These are phyloP conservation scores for Allium fistulosum DNA, from an alignment of 106 monocot species.

Conservation along the genomic window DNA sequence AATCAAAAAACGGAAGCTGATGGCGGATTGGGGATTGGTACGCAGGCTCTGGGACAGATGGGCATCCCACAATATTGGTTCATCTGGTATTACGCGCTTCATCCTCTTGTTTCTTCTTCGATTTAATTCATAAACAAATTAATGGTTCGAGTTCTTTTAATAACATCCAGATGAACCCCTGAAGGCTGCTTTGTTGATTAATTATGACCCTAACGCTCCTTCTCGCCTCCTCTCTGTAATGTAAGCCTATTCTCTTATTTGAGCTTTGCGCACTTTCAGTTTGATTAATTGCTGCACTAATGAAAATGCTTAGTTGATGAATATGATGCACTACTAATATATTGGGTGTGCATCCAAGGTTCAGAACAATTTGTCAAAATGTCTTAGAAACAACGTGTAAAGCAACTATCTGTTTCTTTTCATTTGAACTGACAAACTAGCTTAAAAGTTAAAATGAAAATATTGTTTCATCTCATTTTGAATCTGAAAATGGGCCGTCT, in stretches of 20 bases:
- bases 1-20: background rate
- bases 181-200: constrained; percentile 58
- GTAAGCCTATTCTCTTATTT: constrained; percentile 14
- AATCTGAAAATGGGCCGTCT: too few relatives aligned
- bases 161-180: constrained; percentile 50
- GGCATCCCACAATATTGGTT: constrained; percentile 45
- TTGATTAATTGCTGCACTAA: constrained; percentile 7
- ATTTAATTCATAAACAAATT: background rate
- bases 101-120: background rate
- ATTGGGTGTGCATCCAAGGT: too few relatives aligned
- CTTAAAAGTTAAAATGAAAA: background rate
- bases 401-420: too few relatives aligned
- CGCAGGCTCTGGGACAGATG: constrained; percentile 75
- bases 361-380: too few relatives aligned
- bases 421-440: background rate
- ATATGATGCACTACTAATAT: background rate
- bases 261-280: background rate
- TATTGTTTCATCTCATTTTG: background rate
- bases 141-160: background rate
- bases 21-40: constrained; percentile 49
- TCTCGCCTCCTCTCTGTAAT: constrained; percentile 68
- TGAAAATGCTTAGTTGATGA: background rate
- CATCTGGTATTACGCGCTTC: constrained; percentile 19
- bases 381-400: too few relatives aligned
- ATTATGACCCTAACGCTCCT: constrained; percentile 58